Conservation (phyloP, 108 stramenopile species). For the Conticribra weissflogii region DNA sequence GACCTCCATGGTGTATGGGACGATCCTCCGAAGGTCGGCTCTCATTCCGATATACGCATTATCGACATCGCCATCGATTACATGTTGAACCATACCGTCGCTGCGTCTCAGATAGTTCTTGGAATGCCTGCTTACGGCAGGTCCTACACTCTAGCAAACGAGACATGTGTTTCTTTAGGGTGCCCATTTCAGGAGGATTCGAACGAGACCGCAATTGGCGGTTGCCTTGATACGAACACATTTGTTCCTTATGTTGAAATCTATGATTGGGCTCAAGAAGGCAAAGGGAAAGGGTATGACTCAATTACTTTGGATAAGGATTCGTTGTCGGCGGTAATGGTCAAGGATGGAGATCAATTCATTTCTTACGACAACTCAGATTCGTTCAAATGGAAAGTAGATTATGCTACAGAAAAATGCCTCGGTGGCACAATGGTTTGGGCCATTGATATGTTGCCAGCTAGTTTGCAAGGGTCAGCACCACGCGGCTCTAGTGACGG, state of each 20-base stretch:
- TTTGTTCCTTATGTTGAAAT: slow-evolving; percentile 52
- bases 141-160: slow-evolving; percentile 42
- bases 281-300: slow-evolving; percentile 43
- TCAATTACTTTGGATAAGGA: slow-evolving; percentile 31
- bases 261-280: slow-evolving; percentile 37
- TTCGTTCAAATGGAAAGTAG: slow-evolving; percentile 44
- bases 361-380: slow-evolving; percentile 51
- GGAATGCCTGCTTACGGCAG: slow-evolving; percentile 52
- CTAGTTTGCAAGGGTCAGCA: slow-evolving; percentile 16
- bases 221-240: slow-evolving; percentile 42
- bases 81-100: slow-evolving; percentile 42
- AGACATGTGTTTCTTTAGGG: slow-evolving; percentile 35
- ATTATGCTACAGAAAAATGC: slow-evolving; percentile 45
- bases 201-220: slow-evolving; percentile 46
- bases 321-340: slow-evolving; percentile 36
- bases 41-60: slow-evolving; percentile 46
- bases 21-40: slow-evolving; percentile 34
- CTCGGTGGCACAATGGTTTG: slow-evolving; percentile 47
- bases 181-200: slow-evolving; percentile 41
- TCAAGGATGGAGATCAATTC: slow-evolving; percentile 40
- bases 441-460: slow-evolving; percentile 48
- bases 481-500: slow-evolving; percentile 6
- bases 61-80: slow-evolving; percentile 46
- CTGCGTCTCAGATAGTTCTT: slow-evolving; percentile 45
- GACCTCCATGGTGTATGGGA: slow-evolving; percentile 50